Evolutionary conservation across 225 moss, liverwort and hornwort species (phyloP), one percentile per base, ranked within the genome.

Genomic region (Antitrichia curtipendula): DNA sequence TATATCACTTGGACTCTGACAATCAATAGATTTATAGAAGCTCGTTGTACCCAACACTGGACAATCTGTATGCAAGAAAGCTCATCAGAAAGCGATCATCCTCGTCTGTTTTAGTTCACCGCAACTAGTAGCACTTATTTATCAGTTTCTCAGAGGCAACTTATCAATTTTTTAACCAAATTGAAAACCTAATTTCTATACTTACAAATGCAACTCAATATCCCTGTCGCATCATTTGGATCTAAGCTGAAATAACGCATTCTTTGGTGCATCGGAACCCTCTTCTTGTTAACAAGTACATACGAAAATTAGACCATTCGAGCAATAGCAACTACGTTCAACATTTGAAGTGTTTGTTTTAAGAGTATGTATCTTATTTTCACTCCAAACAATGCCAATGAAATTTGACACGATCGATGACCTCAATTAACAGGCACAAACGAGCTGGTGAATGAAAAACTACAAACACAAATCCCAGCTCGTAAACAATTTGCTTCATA

Each of bases 21-120:
- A n/a, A n/a, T n/a, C n/a, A n/a, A n/a, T n/a, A n/a, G n/a, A n/a
- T n/a, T n/a, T n/a, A n/a, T n/a, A n/a, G n/a, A n/a, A n/a, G n/a
- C n/a, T n/a, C n/a, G n/a, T n/a, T n/a, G n/a, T n/a, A n/a, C n/a
- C n/a, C n/a, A n/a, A n/a, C n/a, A n/a, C 93, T 93, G 71, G 91
- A 82, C 73, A 90, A 87, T 89, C 98, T 97, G 95, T 85, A 90
- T 69, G 80, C 81, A 76, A 75, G 49, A 89, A 86, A 50, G 76
- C 54, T 61, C 78, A 87, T 89, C 65, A 83, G 54, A 53, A 82
- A 77, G n/a, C 27, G 58, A 45, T 34, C 28, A 78, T 78, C 52
- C 78, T 34, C 23, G 66, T 13, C 57, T 70, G 47, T 6, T 56
- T 57, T 32, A 61, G 66, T 88, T 68, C 73, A 75, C 60, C 64